phyloP scores from a whole-genome alignment of 208 protist genomes.

The Strigomonas culicis region DNA sequence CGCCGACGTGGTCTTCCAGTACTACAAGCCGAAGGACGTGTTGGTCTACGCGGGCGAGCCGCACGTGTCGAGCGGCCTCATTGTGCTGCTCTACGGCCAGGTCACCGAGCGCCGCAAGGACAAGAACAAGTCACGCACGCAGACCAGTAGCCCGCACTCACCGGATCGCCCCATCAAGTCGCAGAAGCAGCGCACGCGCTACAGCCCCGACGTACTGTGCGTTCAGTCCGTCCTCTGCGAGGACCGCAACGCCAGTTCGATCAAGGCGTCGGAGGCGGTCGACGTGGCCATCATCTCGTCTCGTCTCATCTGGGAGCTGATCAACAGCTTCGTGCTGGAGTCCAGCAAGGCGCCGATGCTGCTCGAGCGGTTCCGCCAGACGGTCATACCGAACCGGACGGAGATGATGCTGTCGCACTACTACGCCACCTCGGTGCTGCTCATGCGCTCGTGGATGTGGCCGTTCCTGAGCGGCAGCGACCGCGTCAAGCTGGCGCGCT shows the following conservation, averaged over 20 bases:
- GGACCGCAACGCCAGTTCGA: conserved; percentile 48
- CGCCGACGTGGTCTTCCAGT: conserved; percentile 45
- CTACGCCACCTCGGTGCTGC: conserved; percentile 65
- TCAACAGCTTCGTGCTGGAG: conserved; percentile 42
- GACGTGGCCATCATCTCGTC: conserved; percentile 79
- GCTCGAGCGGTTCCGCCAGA: conserved; percentile 42
- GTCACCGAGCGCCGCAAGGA: conserved; percentile 15
- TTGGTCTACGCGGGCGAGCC: conserved; percentile 79
- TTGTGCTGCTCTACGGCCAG: conserved; percentile 78
- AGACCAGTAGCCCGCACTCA: conserved; percentile 2
- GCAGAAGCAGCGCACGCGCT: conserved; percentile 27
- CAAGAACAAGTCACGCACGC: not conserved
- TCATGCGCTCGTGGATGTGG: conserved; percentile 88
- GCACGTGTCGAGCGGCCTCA: conserved; percentile 68
- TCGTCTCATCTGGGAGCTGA: conserved; percentile 78
- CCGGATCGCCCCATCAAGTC: conserved; percentile 31
- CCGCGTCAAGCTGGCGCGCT: conserved; percentile 65
- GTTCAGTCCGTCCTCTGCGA: conserved; percentile 73
- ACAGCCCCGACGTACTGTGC: conserved; percentile 58
- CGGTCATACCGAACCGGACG: conserved; percentile 46
- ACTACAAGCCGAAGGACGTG: conserved; percentile 44
- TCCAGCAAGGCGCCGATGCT: conserved; percentile 29
- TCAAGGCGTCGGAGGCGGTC: conserved; percentile 38
- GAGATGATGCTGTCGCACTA: conserved; percentile 63
- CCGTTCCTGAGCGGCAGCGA: conserved; percentile 62